Conservation (phyloP, 345 rosid genomes). For the Noccaea caerulescens region DNA sequence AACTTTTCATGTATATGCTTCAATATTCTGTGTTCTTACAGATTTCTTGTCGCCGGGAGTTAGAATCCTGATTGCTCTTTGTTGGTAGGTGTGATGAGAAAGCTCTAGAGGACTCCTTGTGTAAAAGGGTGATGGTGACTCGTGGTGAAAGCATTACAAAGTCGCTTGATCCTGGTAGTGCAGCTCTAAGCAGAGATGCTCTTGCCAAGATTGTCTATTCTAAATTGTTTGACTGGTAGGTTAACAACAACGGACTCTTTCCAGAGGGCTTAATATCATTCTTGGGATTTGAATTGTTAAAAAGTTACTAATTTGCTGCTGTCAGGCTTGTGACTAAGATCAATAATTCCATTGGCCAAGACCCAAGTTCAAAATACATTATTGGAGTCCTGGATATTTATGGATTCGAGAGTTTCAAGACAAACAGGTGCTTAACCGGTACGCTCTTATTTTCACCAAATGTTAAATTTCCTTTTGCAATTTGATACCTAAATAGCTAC, state of each 20-base stretch:
- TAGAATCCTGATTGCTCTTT: conserved; percentile 30
- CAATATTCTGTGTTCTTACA: conserved; percentile 3
- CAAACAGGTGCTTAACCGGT: conserved; percentile 99
- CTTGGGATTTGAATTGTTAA: conserved; percentile 9
- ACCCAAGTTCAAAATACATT: conserved; percentile 71
- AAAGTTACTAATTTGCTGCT: conserved; percentile 26
- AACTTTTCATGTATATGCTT: conserved; percentile 87
- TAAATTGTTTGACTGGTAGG: conserved; percentile 96
- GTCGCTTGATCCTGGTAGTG: conserved; percentile 85
- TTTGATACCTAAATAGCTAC: conserved; percentile 10
- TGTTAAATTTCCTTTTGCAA: conserved; percentile 35
- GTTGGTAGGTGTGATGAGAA: conserved; percentile 85
- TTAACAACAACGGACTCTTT: conserved; percentile 7
- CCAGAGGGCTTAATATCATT: not conserved
- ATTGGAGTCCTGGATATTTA: conserved; percentile 98
- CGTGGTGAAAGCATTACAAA: conserved; percentile 97
- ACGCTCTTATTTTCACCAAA: conserved; percentile 70
- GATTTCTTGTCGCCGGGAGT: conserved; percentile 1
- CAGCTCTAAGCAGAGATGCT: conserved; percentile 88
- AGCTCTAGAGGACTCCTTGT: conserved; percentile 82
- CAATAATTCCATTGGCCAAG: conserved; percentile 90
- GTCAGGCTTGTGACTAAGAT: conserved; percentile 93
- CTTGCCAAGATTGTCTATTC: conserved; percentile 94
- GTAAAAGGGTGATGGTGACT: conserved; percentile 92
- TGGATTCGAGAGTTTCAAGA: conserved; percentile 99